phyloP scores from a whole-genome alignment of 164 flowering plant species.

The Liriodendron chinense region DNA sequence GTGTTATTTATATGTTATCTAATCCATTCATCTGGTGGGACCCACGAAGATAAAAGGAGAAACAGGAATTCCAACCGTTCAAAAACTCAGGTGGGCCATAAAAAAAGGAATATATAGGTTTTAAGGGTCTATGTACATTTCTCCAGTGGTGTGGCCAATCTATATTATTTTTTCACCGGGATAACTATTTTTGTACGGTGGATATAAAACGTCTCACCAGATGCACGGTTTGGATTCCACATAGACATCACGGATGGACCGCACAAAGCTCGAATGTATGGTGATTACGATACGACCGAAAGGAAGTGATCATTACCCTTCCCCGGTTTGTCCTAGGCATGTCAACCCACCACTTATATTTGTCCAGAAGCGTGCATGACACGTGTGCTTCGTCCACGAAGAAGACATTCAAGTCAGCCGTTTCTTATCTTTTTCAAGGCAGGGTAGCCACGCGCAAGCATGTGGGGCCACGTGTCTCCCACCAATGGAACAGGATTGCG shows the following conservation, averaged over 20 bases:
- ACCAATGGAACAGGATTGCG: not conserved
- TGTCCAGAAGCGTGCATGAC: not conserved
- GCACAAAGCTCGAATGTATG: too few species aligned
- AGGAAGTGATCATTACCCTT: not conserved
- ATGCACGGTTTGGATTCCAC: not conserved
- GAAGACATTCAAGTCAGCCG: not conserved
- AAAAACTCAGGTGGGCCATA: too few species aligned
- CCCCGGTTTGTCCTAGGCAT: not conserved
- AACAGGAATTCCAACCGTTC: too few species aligned
- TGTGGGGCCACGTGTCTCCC: not conserved
- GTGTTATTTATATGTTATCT: too few species aligned
- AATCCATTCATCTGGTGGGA: too few species aligned
- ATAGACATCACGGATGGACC: not conserved
- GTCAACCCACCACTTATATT: not conserved
- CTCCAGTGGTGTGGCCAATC: too few species aligned
- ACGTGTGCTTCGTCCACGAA: not conserved
- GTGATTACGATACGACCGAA: not conserved
- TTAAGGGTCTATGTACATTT: too few species aligned
- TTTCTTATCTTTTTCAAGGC: not conserved
- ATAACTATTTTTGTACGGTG: too few species aligned
- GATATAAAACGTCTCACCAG: not conserved
- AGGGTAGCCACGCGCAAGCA: not conserved
- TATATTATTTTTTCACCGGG: too few species aligned
- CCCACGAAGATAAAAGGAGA: too few species aligned
- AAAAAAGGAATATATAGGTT: too few species aligned